Percentiles rank a stretch among this genome's conserved stretches.
Evolutionary conservation across 163 green algal species (phyloP).

Genomic region (Chloroidium sp.): DNA sequence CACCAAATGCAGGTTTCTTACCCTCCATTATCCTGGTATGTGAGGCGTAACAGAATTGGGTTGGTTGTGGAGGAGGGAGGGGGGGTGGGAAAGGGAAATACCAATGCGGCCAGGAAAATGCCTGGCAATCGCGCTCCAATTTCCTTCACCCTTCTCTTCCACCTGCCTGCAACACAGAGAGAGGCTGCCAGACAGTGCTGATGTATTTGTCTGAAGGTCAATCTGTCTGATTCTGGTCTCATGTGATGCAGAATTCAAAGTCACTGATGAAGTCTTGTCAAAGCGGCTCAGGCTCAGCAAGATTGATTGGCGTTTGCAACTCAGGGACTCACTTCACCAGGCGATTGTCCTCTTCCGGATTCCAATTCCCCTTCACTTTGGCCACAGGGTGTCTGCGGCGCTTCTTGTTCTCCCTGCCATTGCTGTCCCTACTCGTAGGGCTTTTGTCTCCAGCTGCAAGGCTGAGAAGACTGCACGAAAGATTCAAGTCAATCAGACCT

Average conservation of each 20-base stretch:
- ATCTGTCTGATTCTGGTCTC: too few relatives aligned
- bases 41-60: too few relatives aligned
- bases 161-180: conserved; percentile 46
- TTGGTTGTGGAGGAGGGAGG: too few relatives aligned
- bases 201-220: too few relatives aligned
- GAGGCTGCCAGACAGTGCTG: too few relatives aligned
- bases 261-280: neutral
- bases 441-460: neutral
- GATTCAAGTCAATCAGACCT: too few relatives aligned
- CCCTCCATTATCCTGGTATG: too few relatives aligned
- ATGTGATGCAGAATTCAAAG: neutral
- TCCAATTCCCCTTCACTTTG: conserved; percentile 65
- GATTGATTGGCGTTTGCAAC: too few relatives aligned
- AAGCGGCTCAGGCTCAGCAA: too few relatives aligned
- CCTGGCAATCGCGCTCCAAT: conserved; percentile 63
- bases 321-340: conserved; percentile 25
- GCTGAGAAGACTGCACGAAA: neutral
- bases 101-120: conserved; percentile 50
- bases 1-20: too few relatives aligned
- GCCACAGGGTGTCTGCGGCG: conserved; percentile 38
- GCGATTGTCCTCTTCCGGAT: conserved; percentile 40
- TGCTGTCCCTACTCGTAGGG: neutral
- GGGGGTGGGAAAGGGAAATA: conserved; percentile 3
- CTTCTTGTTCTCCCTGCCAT: conserved; percentile 8
- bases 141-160: conserved; percentile 55